Conservation (phyloP, 2,329 filamentous ascomycete species). For the Xylariaceae sp. region DNA sequence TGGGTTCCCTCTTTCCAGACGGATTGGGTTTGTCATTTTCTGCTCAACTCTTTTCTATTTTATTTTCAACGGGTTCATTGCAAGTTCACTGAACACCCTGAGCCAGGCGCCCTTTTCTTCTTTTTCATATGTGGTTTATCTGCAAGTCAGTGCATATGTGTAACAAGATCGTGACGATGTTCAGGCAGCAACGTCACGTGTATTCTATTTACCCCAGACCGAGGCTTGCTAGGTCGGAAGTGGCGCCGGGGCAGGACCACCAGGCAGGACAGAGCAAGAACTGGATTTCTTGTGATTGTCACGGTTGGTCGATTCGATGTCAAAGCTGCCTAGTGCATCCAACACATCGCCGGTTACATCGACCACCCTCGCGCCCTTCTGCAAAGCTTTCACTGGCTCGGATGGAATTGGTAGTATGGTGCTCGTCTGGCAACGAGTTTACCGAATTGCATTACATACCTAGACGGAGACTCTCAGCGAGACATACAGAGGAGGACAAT, state of each 20-base stretch:
- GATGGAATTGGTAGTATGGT: background rate
- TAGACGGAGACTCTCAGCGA: conserved; percentile 17
- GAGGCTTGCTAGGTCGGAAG: conserved; percentile 8
- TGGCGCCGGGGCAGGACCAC: conserved; percentile 1
- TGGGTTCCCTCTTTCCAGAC: conserved; percentile 4
- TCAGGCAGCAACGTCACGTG: conserved; percentile 19
- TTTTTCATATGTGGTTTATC: conserved; percentile 1
- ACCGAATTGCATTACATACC: conserved; percentile 6
- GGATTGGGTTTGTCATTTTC: conserved; percentile 6
- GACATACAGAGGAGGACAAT: conserved; percentile 11
- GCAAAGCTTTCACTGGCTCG: conserved; percentile 1
- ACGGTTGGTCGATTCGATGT: conserved; percentile 5
- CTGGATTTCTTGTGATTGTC: conserved; percentile 9
- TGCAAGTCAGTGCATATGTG: conserved; percentile 15
- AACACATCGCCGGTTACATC: conserved; percentile 8
- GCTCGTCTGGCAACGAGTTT: conserved; percentile 16
- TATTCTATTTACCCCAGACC: conserved; percentile 8
- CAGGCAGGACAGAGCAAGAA: conserved; percentile 1
- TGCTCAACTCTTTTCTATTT: background rate
- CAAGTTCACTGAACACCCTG: conserved; percentile 1
- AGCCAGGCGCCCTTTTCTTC: background rate
- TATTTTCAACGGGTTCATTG: background rate
- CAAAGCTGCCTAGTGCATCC: conserved; percentile 9
- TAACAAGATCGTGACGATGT: conserved; percentile 13
- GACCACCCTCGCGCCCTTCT: conserved; percentile 1